Evolutionary conservation across 345 rosid species (phyloP).

Genomic region (Populus alba): DNA sequence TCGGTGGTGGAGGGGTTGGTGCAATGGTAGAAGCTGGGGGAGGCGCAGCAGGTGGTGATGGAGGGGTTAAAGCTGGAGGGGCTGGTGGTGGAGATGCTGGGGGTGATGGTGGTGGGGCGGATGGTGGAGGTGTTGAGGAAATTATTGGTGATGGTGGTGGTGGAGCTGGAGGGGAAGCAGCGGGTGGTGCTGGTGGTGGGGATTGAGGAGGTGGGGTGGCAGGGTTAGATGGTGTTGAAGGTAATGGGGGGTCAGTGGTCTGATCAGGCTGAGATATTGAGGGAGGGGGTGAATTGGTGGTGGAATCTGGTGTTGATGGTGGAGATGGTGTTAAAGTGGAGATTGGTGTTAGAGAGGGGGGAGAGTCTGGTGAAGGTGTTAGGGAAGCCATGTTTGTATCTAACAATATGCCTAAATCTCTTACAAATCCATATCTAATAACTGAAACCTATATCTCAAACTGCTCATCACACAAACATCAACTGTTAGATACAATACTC

Average conservation of each 20-base stretch:
- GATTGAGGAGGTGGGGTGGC: constrained; percentile 38
- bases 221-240: constrained; percentile 34
- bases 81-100: constrained; percentile 42
- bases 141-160: constrained; percentile 33
- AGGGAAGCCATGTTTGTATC: constrained; percentile 45
- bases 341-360: constrained; percentile 26
- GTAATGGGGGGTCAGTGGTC: constrained; percentile 35
- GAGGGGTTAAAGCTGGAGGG: constrained; percentile 40
- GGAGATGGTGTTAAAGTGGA: constrained; percentile 40
- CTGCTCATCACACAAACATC: background rate
- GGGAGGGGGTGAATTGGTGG: constrained; percentile 15
- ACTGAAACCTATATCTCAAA: constrained; percentile 5
- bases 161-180: constrained; percentile 31
- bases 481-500: background rate
- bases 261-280: constrained; percentile 33
- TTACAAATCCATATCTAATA: constrained; percentile 22
- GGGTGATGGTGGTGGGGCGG: constrained; percentile 43
- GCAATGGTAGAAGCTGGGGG: constrained; percentile 25
- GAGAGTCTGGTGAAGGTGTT: constrained; percentile 41
- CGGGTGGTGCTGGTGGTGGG: constrained; percentile 46
- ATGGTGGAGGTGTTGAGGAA: constrained; percentile 31
- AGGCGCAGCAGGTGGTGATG: constrained; percentile 33
- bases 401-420: constrained; percentile 11
- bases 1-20: constrained; percentile 49
- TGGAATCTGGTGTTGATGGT: constrained; percentile 20